These are phyloP conservation scores for Macrophomina tecta DNA, from an alignment of 2,329 filamentous ascomycete genomes.

Conservation along the genomic window DNA sequence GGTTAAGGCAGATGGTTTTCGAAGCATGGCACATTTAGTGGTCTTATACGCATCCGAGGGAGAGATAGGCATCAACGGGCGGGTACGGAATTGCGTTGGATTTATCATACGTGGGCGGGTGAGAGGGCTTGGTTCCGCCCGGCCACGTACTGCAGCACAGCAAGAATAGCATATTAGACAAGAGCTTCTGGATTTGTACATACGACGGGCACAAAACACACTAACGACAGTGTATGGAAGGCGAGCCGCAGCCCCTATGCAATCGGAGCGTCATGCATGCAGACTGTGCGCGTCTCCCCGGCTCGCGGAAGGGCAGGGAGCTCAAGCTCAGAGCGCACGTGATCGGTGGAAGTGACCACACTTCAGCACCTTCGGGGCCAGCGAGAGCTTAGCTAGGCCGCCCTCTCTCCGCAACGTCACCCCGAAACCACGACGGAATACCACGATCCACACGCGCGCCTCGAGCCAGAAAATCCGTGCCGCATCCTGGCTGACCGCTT, in stretches of 20 bases:
- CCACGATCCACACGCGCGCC: not conserved
- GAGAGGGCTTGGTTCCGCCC: too few species aligned
- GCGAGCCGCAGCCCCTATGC: not conserved
- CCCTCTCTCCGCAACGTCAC: conserved; percentile 3
- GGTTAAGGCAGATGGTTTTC: not conserved
- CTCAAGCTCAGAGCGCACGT: conserved; percentile 13
- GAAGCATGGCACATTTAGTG: not conserved
- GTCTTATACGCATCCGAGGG: not conserved
- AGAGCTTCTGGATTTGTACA: not conserved
- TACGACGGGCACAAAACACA: not conserved
- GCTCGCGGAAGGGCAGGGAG: not conserved
- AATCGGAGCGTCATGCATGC: not conserved
- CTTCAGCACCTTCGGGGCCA: conserved; percentile 3
- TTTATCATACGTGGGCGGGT: not conserved
- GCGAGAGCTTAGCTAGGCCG: conserved; percentile 12
- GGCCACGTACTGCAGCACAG: not conserved
- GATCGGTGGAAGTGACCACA: conserved; percentile 17
- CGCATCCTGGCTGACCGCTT: conserved; percentile 32
- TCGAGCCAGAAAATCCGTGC: not conserved
- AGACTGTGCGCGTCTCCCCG: not conserved
- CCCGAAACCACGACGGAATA: not conserved
- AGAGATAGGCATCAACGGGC: conserved; percentile 1
- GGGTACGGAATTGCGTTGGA: not conserved
- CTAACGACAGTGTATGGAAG: not conserved
- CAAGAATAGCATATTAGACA: not conserved